Conservation (phyloP, 1,284 basidiomycete genomes). For the Ceratobasidium sp. region DNA sequence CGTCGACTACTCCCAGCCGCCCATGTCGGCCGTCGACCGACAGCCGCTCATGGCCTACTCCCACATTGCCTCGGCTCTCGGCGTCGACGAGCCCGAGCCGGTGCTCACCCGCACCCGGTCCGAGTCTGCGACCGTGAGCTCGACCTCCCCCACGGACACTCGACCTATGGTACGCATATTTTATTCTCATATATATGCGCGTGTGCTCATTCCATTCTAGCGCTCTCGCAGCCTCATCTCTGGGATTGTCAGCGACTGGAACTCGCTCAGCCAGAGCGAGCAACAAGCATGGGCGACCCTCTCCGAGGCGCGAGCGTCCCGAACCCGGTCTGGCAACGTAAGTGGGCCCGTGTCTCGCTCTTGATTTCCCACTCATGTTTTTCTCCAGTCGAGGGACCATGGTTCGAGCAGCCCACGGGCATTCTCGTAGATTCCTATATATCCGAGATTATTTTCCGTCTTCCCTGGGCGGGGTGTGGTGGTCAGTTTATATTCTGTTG, state of each 20-base stretch:
- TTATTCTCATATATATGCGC: neutral
- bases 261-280: conserved; percentile 33
- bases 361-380: neutral
- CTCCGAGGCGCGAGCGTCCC: conserved; percentile 20
- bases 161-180: conserved; percentile 24
- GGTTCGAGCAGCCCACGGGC: neutral
- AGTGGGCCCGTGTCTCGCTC: neutral
- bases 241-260: conserved; percentile 31
- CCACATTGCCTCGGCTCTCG: conserved; percentile 7
- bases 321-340: conserved; percentile 24
- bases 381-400: neutral
- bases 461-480: conserved; percentile 6
- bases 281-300: conserved; percentile 33
- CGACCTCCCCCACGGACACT: conserved; percentile 22
- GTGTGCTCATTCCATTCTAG: neutral
- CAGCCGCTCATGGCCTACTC: conserved; percentile 10
- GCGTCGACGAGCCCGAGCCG: conserved; percentile 22
- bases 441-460: neutral
- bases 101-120: neutral
- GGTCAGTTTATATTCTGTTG: neutral
- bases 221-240: conserved; percentile 34
- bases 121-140: neutral
- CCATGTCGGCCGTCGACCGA: neutral
- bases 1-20: conserved; percentile 7
- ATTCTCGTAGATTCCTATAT: conserved; percentile 1